Conservation (phyloP, 2,329 filamentous ascomycete species). For the Diaporthe destruens region DNA sequence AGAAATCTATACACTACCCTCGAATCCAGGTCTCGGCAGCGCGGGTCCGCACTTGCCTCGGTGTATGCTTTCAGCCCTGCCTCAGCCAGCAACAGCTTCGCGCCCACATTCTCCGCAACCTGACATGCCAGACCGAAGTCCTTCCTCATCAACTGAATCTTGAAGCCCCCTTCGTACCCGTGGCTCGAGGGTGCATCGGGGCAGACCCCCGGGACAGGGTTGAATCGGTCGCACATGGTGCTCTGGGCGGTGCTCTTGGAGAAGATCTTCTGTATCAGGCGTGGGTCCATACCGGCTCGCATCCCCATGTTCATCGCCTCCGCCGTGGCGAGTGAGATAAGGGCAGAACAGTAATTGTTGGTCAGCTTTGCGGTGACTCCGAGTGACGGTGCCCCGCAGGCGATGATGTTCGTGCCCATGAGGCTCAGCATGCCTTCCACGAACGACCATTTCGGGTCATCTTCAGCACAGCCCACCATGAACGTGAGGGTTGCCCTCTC, state of each 20-base stretch:
- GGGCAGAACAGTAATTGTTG: constrained; percentile 71
- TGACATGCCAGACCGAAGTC: constrained; percentile 68
- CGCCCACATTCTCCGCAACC: constrained; percentile 65
- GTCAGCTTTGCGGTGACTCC: constrained; percentile 71
- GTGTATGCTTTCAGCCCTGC: constrained; percentile 64
- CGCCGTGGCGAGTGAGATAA: constrained; percentile 69
- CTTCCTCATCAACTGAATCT: constrained; percentile 71
- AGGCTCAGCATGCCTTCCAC: constrained; percentile 59
- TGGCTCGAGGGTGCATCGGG: constrained; percentile 49
- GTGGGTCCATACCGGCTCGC: constrained; percentile 55
- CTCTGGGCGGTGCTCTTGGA: constrained; percentile 49
- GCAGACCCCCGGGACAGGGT: constrained; percentile 51
- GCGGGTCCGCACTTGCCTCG: constrained; percentile 62
- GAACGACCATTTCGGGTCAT: constrained; percentile 54
- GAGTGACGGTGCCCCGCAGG: constrained; percentile 67
- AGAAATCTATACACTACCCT: constrained; percentile 69
- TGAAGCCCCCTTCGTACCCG: constrained; percentile 64
- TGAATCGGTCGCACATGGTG: constrained; percentile 50
- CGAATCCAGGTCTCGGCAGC: constrained; percentile 67
- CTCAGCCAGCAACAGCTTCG: constrained; percentile 62
- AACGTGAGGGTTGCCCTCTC: constrained; percentile 49
- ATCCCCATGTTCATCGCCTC: constrained; percentile 74
- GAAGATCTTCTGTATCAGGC: constrained; percentile 59
- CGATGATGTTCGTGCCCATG: constrained; percentile 67
- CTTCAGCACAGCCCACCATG: constrained; percentile 50